phyloP scores from a whole-genome alignment of 192 early-diverging fungal genomes.

The Backusella parvicylindrica region DNA sequence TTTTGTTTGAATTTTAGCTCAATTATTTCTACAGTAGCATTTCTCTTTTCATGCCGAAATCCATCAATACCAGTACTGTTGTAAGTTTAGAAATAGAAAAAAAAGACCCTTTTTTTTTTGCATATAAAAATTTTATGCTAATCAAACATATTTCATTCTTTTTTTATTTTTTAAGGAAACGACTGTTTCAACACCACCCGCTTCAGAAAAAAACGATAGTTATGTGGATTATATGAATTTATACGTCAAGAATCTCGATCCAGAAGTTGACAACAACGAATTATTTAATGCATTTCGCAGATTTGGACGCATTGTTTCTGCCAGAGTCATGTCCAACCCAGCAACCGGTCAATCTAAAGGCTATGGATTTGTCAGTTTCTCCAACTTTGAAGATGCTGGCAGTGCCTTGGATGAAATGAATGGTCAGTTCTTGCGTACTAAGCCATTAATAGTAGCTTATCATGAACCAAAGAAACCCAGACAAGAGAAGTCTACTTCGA shows the following conservation, averaged over 20 bases:
- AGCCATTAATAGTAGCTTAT: constrained; percentile 89
- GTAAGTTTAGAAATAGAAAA: constrained; percentile 14
- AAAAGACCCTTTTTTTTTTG: background rate
- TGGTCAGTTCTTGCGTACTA: constrained; percentile 69
- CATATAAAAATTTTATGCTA: constrained; percentile 6
- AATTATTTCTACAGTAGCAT: background rate
- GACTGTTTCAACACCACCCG: background rate
- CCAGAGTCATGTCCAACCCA: constrained; percentile 80
- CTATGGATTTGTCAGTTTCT: constrained; percentile 94
- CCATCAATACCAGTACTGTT: background rate
- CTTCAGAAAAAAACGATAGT: constrained; percentile 19
- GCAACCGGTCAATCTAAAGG: constrained; percentile 74
- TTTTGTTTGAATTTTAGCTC: background rate
- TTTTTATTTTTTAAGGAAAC: background rate
- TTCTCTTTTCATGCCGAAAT: background rate
- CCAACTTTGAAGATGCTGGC: constrained; percentile 83
- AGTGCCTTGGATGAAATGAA: constrained; percentile 90
- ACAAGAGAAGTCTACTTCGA: constrained; percentile 17
- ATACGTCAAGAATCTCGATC: constrained; percentile 96
- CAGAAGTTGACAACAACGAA: constrained; percentile 87
- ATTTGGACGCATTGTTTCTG: constrained; percentile 85
- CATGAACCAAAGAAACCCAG: constrained; percentile 91
- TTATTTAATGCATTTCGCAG: constrained; percentile 87
- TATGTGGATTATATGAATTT: constrained; percentile 65
- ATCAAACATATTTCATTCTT: background rate